These are phyloP conservation scores for Linderniella brevidens DNA, from an alignment of 257 asterid species.

Conservation along the genomic window DNA sequence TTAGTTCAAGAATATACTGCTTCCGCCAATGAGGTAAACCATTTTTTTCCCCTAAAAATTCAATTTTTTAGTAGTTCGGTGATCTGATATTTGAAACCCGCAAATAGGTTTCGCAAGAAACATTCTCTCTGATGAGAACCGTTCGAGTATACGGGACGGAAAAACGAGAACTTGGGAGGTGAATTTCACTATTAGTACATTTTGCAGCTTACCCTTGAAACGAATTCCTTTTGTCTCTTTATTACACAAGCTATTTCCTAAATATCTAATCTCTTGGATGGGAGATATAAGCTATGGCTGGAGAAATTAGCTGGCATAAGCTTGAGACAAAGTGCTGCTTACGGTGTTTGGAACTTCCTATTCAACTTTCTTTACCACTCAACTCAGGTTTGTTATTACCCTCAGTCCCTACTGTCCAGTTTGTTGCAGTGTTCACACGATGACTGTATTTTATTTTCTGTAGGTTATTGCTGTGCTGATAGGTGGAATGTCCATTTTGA, in stretches of 20 bases:
- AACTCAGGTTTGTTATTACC: constrained; percentile 40
- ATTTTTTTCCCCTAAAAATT: constrained; percentile 2
- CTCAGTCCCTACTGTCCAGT: too few relatives aligned
- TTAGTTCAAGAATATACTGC: constrained; percentile 83
- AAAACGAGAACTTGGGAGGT: constrained; percentile 72
- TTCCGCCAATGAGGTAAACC: constrained; percentile 76
- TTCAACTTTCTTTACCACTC: constrained; percentile 81
- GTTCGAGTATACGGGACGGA: constrained; percentile 92
- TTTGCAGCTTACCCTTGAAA: neutral
- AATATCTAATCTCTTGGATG: constrained; percentile 11
- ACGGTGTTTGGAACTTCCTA: constrained; percentile 86
- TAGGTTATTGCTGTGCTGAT: constrained; percentile 94
- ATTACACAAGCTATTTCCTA: too few relatives aligned
- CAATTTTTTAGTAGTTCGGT: neutral
- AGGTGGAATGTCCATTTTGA: constrained; percentile 83
- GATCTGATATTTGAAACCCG: constrained; percentile 6
- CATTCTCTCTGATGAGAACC: constrained; percentile 87
- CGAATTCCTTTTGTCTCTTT: too few relatives aligned
- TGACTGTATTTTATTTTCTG: neutral
- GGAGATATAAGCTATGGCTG: constrained; percentile 60
- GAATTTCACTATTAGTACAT: neutral
- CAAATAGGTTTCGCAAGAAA: constrained; percentile 82
- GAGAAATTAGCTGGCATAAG: constrained; percentile 64
- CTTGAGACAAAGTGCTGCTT: constrained; percentile 94
- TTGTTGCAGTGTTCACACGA: too few relatives aligned